Evolutionary conservation across 2,329 filamentous ascomycete genomes (phyloP).

Genomic region (Akanthomyces dipterigenus): DNA sequence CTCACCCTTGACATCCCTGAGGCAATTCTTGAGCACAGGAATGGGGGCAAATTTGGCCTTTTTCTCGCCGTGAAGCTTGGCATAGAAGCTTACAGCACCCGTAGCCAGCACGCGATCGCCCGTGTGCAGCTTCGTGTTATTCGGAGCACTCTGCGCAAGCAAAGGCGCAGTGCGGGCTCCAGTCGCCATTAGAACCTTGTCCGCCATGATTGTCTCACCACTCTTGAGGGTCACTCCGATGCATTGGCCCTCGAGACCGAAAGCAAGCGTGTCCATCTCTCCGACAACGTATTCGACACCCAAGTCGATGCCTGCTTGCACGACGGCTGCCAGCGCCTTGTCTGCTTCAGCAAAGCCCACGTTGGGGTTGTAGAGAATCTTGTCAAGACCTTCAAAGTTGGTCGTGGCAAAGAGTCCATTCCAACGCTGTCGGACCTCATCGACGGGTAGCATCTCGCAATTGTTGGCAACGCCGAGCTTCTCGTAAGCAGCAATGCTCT

Average conservation of each 20-base stretch:
- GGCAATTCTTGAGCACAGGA: constrained; percentile 46
- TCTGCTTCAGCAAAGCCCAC: constrained; percentile 55
- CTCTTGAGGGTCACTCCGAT: constrained; percentile 42
- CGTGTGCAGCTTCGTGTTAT: constrained; percentile 43
- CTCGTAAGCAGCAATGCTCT: constrained; percentile 34
- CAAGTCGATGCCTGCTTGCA: constrained; percentile 41
- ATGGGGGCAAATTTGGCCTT: constrained; percentile 40
- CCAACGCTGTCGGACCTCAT: constrained; percentile 48
- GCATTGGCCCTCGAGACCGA: constrained; percentile 40
- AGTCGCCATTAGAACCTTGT: constrained; percentile 47
- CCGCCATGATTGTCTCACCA: constrained; percentile 41
- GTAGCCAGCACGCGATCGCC: constrained; percentile 49
- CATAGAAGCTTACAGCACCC: constrained; percentile 40
- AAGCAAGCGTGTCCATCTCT: constrained; percentile 38
- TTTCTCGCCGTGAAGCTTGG: constrained; percentile 35
- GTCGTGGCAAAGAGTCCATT: constrained; percentile 51
- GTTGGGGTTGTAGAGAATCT: constrained; percentile 49
- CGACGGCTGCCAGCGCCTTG: constrained; percentile 47
- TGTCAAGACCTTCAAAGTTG: constrained; percentile 48
- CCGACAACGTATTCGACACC: constrained; percentile 51
- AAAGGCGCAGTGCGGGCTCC: constrained; percentile 51
- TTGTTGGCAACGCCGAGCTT: constrained; percentile 32
- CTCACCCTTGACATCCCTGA: constrained; percentile 35
- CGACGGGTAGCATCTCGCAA: constrained; percentile 35
- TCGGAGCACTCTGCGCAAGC: constrained; percentile 43